Percentiles rank a stretch among this genome's conserved stretches.
Conservation (phyloP, 345 rosid species). For the Aegle marmelos region DNA sequence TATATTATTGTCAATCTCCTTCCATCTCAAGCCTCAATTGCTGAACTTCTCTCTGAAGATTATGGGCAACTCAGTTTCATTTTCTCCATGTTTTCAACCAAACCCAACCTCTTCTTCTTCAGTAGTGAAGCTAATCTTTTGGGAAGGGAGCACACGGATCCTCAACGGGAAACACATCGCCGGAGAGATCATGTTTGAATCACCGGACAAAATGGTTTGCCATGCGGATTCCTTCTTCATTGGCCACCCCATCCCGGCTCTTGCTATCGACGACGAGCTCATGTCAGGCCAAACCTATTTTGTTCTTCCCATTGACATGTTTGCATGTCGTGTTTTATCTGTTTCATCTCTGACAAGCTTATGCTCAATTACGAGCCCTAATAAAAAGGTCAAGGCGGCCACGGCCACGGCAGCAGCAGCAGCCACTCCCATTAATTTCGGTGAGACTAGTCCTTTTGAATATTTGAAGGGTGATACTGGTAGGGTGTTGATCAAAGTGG, state of each 20-base stretch:
- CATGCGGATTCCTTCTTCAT: constrained; percentile 88
- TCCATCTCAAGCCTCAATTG: not conserved
- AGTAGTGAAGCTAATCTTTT: constrained; percentile 53
- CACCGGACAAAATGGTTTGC: constrained; percentile 74
- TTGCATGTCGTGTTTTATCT: constrained; percentile 47
- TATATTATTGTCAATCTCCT: constrained; percentile 1
- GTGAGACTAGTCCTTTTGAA: constrained; percentile 51
- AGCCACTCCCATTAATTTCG: constrained; percentile 35
- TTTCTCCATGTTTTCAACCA: constrained; percentile 37
- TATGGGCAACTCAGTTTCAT: constrained; percentile 43
- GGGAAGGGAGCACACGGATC: constrained; percentile 50
- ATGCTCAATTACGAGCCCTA: constrained; percentile 35
- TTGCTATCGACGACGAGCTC: constrained; percentile 68
- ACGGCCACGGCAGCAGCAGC: not conserved
- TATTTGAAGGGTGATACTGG: constrained; percentile 44
- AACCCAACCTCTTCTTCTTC: constrained; percentile 14
- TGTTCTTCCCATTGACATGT: constrained; percentile 70
- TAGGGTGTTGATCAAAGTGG: constrained; percentile 51
- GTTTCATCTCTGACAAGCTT: constrained; percentile 61
- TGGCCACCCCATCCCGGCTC: constrained; percentile 67
- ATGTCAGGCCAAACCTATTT: constrained; percentile 70
- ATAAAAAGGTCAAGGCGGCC: not conserved
- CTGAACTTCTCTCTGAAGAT: not conserved
- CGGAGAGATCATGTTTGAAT: constrained; percentile 90
- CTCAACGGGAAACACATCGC: constrained; percentile 62